Evolutionary conservation across 2,329 filamentous ascomycete genomes (phyloP).

Genomic region (Annulohypoxylon truncatum): DNA sequence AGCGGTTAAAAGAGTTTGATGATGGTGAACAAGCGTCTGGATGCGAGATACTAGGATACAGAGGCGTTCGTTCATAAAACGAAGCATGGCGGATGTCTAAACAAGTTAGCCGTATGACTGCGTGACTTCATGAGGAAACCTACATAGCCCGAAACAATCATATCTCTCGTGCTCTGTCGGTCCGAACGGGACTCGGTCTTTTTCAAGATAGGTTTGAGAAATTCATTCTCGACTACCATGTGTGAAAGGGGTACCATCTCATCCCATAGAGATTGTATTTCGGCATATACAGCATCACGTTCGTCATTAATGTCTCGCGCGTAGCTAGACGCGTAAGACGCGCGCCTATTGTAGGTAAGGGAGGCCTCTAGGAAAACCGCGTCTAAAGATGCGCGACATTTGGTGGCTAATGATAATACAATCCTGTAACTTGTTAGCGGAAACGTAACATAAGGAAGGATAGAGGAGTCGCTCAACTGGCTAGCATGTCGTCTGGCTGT

Average conservation of each 20-base stretch:
- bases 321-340: not conserved
- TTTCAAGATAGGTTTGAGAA: slow-evolving; percentile 44
- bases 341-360: slow-evolving; percentile 21
- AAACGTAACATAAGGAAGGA: not conserved
- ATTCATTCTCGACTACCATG: slow-evolving; percentile 51
- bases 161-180: slow-evolving; percentile 23
- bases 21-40: slow-evolving; percentile 40
- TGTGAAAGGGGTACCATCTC: slow-evolving; percentile 52
- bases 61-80: slow-evolving; percentile 46
- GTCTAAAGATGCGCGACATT: slow-evolving; percentile 41
- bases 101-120: slow-evolving; percentile 7
- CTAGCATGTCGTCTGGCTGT: slow-evolving; percentile 45
- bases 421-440: slow-evolving; percentile 34
- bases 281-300: slow-evolving; percentile 42
- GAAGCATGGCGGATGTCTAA: slow-evolving; percentile 43
- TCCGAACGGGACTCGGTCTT: slow-evolving; percentile 22
- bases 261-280: slow-evolving; percentile 51
- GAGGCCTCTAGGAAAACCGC: slow-evolving; percentile 38
- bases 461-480: slow-evolving; percentile 40
- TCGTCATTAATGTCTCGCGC: slow-evolving; percentile 38
- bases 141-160: slow-evolving; percentile 42
- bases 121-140: not conserved
- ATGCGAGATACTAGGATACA: slow-evolving; percentile 36
- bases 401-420: slow-evolving; percentile 40
- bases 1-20: slow-evolving; percentile 40